Evolutionary conservation across 257 asterid genomes (phyloP), one percentile per base, ranked within the genome.

Genomic region (Nicotiana otophora): DNA sequence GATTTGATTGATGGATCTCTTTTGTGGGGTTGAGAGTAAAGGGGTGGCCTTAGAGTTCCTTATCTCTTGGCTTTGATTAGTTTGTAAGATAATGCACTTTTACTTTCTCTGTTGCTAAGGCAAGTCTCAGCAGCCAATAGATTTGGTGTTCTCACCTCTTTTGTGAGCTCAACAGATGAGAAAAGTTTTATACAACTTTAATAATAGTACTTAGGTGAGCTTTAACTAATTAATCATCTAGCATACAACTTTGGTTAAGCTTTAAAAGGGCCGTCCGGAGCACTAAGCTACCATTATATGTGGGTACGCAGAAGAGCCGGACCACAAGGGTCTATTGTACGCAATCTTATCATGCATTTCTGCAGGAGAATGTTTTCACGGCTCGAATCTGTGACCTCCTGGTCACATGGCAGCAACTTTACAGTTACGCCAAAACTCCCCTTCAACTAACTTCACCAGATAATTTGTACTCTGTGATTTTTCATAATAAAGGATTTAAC

Each of bases 41-140:
- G 81, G 39, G 77, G 70, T 82, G 83, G 60, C 83, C 85, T 83
- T 83, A 78, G 84, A 74, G 83, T 85, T 87, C 85, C 83, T 80
- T 31, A 82, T 88, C 86, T 86, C 77, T 81, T 55, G 17, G 1
- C 51, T 78, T 46, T 82, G 82, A 72, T 88, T 83, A 34, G 53
- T 58, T 78, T 83, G 77, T 67, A 84, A 82, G 81, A 82, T 85
- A 76, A 69, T 83, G 76, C 57, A 11, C 42, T 68, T 26, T 62
- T 17, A 26, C 82, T 34, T 82, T 78, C 63, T 66, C 10, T 81
- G 20, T 72, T 30, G 4, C 30, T 28, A 58, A 10, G 11, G 53
- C n/a, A 31, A 36, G 46, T 42, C 48, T 42, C 48, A 39, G 53
- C 30, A 76, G 10, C 80, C 82, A 39, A 26, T 57, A 17, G 5